These are phyloP conservation scores for Septoria petroselini DNA, from an alignment of 2,329 filamentous ascomycete genomes.

Conservation along the genomic window DNA sequence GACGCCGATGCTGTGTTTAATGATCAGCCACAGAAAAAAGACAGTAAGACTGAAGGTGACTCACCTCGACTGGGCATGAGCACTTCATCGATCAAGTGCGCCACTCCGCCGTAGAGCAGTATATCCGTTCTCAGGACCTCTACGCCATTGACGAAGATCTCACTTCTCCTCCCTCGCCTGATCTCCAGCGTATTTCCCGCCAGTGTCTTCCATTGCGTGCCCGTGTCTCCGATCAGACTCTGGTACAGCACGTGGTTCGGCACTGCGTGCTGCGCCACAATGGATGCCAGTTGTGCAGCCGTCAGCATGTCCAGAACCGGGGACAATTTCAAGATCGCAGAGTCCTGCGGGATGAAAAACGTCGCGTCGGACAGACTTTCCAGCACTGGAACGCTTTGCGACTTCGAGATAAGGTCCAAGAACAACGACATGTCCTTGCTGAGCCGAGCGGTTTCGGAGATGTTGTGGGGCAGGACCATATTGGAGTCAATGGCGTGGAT, in stretches of 20 bases:
- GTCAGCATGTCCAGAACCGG: slow-evolving; percentile 14
- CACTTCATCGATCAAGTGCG: slow-evolving; percentile 22
- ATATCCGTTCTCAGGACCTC: slow-evolving; percentile 21
- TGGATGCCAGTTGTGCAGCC: slow-evolving; percentile 13
- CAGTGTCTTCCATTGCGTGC: background rate
- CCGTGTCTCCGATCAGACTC: background rate
- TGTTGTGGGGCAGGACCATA: slow-evolving; percentile 26
- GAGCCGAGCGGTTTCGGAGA: slow-evolving; percentile 20
- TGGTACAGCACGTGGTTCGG: slow-evolving; percentile 20
- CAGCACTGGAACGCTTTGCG: slow-evolving; percentile 9
- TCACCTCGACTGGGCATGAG: slow-evolving; percentile 4
- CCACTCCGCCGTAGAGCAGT: slow-evolving; percentile 24
- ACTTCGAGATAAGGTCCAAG: slow-evolving; percentile 15
- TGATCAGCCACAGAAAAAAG: no score
- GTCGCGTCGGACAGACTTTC: slow-evolving; percentile 23
- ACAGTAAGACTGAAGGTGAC: background rate
- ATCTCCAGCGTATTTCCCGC: slow-evolving; percentile 4
- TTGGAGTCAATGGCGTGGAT: slow-evolving; percentile 24
- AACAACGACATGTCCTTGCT: slow-evolving; percentile 19
- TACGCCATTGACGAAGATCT: slow-evolving; percentile 17
- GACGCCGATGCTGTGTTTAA: no score
- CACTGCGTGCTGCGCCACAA: slow-evolving; percentile 24
- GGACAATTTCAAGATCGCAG: slow-evolving; percentile 13
- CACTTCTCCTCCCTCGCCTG: slow-evolving; percentile 9
- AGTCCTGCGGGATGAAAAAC: slow-evolving; percentile 22